phyloP scores from a whole-genome alignment of 106 monocot genomes.

The Cymbidium sinense region DNA sequence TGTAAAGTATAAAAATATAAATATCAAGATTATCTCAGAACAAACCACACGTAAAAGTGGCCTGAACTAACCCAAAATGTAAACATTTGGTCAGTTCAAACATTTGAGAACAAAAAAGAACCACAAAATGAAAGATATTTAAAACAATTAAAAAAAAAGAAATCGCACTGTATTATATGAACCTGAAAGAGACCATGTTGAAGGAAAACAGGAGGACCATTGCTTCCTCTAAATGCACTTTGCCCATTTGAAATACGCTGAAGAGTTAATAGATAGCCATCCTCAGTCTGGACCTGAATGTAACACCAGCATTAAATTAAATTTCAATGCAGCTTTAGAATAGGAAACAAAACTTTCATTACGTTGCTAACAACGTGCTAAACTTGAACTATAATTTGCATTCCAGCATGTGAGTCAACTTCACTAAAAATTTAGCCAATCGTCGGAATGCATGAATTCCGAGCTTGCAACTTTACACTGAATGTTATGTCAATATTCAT shows the following conservation, averaged over 20 bases:
- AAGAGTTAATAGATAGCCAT: conserved; percentile 71
- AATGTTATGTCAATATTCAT: not conserved
- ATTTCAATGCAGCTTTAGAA: not conserved
- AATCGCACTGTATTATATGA: not conserved
- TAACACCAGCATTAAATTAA: not conserved
- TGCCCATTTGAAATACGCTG: conserved; percentile 59
- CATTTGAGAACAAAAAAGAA: no score
- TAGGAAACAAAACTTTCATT: not conserved
- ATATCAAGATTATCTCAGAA: not conserved
- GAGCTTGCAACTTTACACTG: not conserved
- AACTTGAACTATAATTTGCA: not conserved
- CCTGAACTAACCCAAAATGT: not conserved
- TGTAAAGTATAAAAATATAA: conserved; percentile 16
- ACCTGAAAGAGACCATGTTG: conserved; percentile 93
- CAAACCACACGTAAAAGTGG: not conserved
- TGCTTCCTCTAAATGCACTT: conserved; percentile 12
- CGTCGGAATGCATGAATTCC: not conserved
- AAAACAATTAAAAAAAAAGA: not conserved
- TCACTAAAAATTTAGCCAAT: not conserved
- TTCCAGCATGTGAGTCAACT: not conserved
- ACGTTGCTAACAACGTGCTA: not conserved
- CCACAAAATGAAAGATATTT: not conserved
- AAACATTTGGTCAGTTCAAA: not conserved
- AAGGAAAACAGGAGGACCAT: conserved; percentile 67
- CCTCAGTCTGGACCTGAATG: conserved; percentile 68